phyloP scores from a whole-genome alignment of 75 land plant genomes.

The Pinus albicaulis region DNA sequence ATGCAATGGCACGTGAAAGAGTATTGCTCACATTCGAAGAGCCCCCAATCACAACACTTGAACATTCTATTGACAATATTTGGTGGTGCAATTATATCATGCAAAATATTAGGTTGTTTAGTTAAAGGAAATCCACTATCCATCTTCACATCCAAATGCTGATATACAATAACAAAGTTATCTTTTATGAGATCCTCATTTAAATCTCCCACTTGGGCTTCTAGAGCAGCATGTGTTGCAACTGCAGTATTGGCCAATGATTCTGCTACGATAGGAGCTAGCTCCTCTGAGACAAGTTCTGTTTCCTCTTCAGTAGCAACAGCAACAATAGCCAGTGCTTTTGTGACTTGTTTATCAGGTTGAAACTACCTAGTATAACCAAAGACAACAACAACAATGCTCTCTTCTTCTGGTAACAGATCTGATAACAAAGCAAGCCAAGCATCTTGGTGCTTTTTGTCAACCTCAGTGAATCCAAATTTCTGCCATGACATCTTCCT shows the following conservation, averaged over 20 bases:
- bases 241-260: constrained; percentile 80
- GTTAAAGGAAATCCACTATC: too few relatives aligned
- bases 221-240: constrained; percentile 78
- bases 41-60: too few relatives aligned
- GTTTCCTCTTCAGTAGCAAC: constrained; percentile 70
- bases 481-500: constrained; percentile 35
- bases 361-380: constrained; percentile 91
- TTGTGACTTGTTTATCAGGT: constrained; percentile 93
- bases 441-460: constrained; percentile 77
- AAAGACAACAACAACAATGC: constrained; percentile 74
- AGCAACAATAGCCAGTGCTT: constrained; percentile 69
- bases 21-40: too few relatives aligned
- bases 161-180: too few relatives aligned
- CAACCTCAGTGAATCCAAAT: constrained; percentile 87
- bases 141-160: too few relatives aligned
- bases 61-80: too few relatives aligned
- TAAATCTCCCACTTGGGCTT: constrained; percentile 42
- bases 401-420: constrained; percentile 61
- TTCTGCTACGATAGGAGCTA: constrained; percentile 92
- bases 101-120: too few relatives aligned
- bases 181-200: too few relatives aligned
- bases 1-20: too few relatives aligned
- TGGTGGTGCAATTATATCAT: too few relatives aligned
- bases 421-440: constrained; percentile 91
- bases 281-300: constrained; percentile 83